phyloP scores from a whole-genome alignment of 1,284 basidiomycete species.

The Melampsora americana region DNA sequence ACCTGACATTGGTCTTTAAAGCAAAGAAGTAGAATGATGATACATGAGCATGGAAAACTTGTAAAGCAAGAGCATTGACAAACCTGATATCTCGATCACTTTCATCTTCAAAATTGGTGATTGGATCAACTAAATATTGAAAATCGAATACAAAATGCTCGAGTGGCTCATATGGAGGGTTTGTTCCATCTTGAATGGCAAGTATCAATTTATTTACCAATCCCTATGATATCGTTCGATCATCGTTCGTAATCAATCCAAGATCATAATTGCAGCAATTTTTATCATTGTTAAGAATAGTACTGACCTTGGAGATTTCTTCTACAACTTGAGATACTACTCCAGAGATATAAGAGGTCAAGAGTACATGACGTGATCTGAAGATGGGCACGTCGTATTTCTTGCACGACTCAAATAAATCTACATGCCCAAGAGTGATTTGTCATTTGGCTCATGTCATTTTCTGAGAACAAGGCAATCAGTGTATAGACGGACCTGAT shows the following conservation, averaged over 20 bases:
- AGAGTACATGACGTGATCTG: slow-evolving; percentile 79
- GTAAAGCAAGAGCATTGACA: slow-evolving; percentile 38
- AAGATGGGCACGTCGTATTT: slow-evolving; percentile 86
- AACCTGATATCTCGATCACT: slow-evolving; percentile 55
- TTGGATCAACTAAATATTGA: slow-evolving; percentile 67
- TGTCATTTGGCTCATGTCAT: not conserved
- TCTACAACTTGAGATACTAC: slow-evolving; percentile 70
- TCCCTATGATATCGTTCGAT: slow-evolving; percentile 58
- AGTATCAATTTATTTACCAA: slow-evolving; percentile 70
- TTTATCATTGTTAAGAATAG: slow-evolving; percentile 1
- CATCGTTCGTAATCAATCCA: slow-evolving; percentile 41
- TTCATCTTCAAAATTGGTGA: slow-evolving; percentile 66
- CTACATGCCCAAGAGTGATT: slow-evolving; percentile 50
- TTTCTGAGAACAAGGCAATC: not conserved
- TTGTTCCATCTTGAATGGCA: slow-evolving; percentile 68
- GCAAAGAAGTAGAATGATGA: not conserved
- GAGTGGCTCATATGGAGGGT: slow-evolving; percentile 56
- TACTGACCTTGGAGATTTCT: slow-evolving; percentile 66
- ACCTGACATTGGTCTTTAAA: slow-evolving; percentile 63
- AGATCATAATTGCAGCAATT: not conserved
- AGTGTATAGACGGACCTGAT: slow-evolving; percentile 51
- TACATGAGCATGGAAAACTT: not conserved
- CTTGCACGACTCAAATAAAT: slow-evolving; percentile 77
- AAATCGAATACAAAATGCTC: slow-evolving; percentile 66
- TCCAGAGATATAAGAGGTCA: slow-evolving; percentile 81